phyloP scores from a whole-genome alignment of 345 rosid species.

The Orychophragmus violaceus region DNA sequence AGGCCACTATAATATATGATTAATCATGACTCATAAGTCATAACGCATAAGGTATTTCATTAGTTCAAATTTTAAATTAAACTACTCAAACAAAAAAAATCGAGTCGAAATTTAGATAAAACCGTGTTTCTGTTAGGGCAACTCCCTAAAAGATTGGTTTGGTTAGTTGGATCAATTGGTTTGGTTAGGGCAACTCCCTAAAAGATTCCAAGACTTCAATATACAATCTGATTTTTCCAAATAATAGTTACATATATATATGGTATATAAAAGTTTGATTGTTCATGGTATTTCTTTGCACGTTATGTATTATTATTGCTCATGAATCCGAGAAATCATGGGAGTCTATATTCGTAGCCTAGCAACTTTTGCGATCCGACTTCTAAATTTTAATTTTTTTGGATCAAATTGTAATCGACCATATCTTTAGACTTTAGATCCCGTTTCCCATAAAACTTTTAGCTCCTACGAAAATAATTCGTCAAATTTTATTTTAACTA shows the following conservation, averaged over 20 bases:
- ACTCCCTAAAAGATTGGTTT: not conserved
- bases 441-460: conserved; percentile 13
- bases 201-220: not conserved
- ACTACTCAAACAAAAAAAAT: not conserved
- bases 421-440: conserved; percentile 1
- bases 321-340: conserved; percentile 15
- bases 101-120: not conserved
- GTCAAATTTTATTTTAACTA: not conserved
- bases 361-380: conserved; percentile 2
- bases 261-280: not conserved
- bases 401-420: not conserved
- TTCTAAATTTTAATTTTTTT: not conserved
- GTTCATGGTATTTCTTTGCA: not conserved
- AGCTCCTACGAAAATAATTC: not conserved
- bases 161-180: not conserved
- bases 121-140: not conserved
- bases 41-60: not conserved
- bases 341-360: not conserved
- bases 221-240: not conserved
- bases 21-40: not conserved
- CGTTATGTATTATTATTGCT: not conserved
- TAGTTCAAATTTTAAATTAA: not conserved
- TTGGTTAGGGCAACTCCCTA: not conserved
- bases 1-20: not conserved
- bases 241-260: not conserved